Conservation (phyloP, 106 monocot genomes). For the Narthecium ossifragum region DNA sequence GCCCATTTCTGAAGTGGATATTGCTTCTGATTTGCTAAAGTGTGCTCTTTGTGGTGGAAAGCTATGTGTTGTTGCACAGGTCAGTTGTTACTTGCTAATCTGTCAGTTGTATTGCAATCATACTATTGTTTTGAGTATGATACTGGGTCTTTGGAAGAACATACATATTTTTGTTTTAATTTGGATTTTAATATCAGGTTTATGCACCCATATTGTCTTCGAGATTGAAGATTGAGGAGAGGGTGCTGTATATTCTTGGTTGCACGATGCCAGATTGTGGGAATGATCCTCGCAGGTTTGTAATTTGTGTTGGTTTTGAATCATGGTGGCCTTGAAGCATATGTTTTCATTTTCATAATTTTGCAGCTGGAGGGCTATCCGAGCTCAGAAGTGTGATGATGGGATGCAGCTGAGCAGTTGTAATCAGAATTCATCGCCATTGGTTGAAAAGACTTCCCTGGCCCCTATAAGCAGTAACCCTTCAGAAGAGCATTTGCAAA, state of each 20-base stretch:
- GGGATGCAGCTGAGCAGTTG: neutral
- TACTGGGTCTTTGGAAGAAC: neutral
- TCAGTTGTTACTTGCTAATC: constrained; percentile 16
- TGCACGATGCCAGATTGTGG: constrained; percentile 48
- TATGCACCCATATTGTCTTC: constrained; percentile 54
- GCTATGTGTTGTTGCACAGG: constrained; percentile 73
- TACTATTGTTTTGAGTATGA: neutral
- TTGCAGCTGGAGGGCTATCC: constrained; percentile 69
- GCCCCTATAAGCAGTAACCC: constrained; percentile 2
- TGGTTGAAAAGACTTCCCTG: constrained; percentile 13
- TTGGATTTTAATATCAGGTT: constrained; percentile 29
- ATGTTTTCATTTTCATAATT: neutral
- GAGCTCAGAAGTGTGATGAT: constrained; percentile 42
- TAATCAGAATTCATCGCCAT: constrained; percentile 2
- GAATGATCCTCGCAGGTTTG: constrained; percentile 36
- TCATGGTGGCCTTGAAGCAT: neutral
- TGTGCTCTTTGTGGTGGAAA: constrained; percentile 58
- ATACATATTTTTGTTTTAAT: neutral
- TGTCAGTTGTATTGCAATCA: neutral
- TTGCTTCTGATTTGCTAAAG: constrained; percentile 26
- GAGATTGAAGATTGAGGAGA: constrained; percentile 43
- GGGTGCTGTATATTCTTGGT: constrained; percentile 61
- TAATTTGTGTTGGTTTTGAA: neutral
- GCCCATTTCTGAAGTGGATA: constrained; percentile 30
- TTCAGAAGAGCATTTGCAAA: constrained; percentile 1